Percentiles rank a stretch among this genome's conserved stretches.
Conservation (phyloP, 192 early-diverging fungal species). For the Podila horticola region DNA sequence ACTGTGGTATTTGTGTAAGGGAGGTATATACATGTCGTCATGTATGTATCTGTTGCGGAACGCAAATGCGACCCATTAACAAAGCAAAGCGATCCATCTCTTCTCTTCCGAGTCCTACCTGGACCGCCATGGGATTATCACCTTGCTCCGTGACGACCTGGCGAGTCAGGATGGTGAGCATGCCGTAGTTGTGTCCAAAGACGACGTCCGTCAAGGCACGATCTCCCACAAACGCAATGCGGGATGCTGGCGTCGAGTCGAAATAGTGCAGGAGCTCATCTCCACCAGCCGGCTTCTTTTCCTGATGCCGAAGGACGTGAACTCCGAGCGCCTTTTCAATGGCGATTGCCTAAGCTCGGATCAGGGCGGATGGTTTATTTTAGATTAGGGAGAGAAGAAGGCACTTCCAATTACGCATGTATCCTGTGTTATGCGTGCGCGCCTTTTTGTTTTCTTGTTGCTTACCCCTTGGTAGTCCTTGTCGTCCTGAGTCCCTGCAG, state of each 20-base stretch:
- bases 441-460: not conserved
- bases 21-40: too few species aligned
- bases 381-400: not conserved
- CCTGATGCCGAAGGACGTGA: conserved; percentile 33
- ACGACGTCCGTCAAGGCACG: conserved; percentile 88
- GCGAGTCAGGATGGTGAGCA: conserved; percentile 74
- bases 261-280: conserved; percentile 66
- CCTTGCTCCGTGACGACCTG: conserved; percentile 77
- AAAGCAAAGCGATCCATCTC: not conserved
- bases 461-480: conserved; percentile 54
- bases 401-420: not conserved
- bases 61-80: too few species aligned
- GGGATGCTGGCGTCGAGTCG: conserved; percentile 31
- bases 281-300: conserved; percentile 85
- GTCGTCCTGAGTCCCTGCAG: conserved; percentile 88
- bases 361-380: too few species aligned
- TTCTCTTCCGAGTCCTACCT: conserved; percentile 29
- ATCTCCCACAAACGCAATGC: conserved; percentile 88
- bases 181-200: conserved; percentile 81
- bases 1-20: too few species aligned
- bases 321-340: conserved; percentile 25
- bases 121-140: conserved; percentile 79
- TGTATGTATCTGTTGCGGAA: too few species aligned
- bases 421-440: not conserved
- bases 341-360: conserved; percentile 12